A percentile compares a stretch with the other conserved stretches of the same genome.
These are phyloP conservation scores for Aspergillus hancockii DNA, from an alignment of 495 filamentous ascomycete genomes.

Conservation along the genomic window DNA sequence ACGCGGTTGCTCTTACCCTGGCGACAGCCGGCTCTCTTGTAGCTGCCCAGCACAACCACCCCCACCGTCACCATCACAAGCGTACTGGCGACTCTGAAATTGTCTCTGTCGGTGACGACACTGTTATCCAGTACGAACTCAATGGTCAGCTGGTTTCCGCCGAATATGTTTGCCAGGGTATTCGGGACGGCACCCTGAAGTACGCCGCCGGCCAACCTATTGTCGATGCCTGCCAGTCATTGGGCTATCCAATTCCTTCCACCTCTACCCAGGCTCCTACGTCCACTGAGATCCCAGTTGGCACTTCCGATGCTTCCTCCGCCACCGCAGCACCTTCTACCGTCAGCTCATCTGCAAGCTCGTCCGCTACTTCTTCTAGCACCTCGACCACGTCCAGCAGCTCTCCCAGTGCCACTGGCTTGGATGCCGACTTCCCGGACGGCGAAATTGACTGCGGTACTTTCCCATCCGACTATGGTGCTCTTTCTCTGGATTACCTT, in stretches of 20 bases:
- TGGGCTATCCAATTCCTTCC: conserved; percentile 20
- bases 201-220: conserved; percentile 38
- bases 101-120: conserved; percentile 50
- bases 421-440: conserved; percentile 74
- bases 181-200: conserved; percentile 53
- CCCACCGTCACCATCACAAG: conserved; percentile 44
- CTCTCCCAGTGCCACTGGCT: conserved; percentile 44
- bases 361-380: conserved; percentile 20
- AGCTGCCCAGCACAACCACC: conserved; percentile 46
- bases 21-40: conserved; percentile 49
- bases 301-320: conserved; percentile 33
- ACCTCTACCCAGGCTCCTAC: conserved; percentile 20
- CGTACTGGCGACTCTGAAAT: conserved; percentile 36
- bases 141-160: conserved; percentile 54
- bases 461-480: conserved; percentile 85
- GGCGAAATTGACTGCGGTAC: conserved; percentile 67
- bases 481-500: conserved; percentile 68
- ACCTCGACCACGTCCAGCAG: conserved; percentile 17
- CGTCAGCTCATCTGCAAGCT: conserved; percentile 20
- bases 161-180: conserved; percentile 60
- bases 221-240: conserved; percentile 34
- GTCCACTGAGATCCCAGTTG: conserved; percentile 20
- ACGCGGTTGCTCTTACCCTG: conserved; percentile 44
- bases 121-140: conserved; percentile 60
- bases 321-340: conserved; percentile 23